Conservation (phyloP, 805 yeast genomes). For the Barnettozyma botsteinii region DNA sequence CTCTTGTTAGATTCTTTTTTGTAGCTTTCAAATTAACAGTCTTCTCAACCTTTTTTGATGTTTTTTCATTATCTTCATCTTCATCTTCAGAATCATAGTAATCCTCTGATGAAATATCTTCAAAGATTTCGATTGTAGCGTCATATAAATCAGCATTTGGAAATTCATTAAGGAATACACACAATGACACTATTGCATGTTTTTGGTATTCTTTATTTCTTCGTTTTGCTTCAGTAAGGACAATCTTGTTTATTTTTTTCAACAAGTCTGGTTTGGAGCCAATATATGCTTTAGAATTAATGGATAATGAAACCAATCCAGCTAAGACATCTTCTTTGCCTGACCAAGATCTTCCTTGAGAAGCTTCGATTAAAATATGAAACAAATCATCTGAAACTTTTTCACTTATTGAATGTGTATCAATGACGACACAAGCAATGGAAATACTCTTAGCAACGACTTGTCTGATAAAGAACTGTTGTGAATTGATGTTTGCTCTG, state of each 20-base stretch:
- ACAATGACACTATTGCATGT: constrained; percentile 47
- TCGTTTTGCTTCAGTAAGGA: constrained; percentile 57
- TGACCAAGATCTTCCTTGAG: constrained; percentile 76
- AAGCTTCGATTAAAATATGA: constrained; percentile 49
- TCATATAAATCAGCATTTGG: constrained; percentile 28
- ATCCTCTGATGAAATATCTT: constrained; percentile 32
- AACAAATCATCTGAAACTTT: constrained; percentile 35
- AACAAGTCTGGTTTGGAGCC: constrained; percentile 27
- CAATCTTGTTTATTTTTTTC: constrained; percentile 36
- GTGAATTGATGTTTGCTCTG: constrained; percentile 45
- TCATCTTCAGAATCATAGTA: constrained; percentile 36
- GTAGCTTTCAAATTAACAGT: constrained; percentile 35
- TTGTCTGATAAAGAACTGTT: constrained; percentile 58
- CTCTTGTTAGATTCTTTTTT: constrained; percentile 39
- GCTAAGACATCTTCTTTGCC: constrained; percentile 78
- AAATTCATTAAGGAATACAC: constrained; percentile 40
- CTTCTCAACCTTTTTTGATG: constrained; percentile 16
- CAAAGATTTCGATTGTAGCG: constrained; percentile 29
- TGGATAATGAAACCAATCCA: constrained; percentile 57
- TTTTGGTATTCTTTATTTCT: constrained; percentile 60
- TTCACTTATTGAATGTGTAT: constrained; percentile 21
- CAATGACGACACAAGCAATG: constrained; percentile 45
- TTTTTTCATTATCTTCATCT: constrained; percentile 33
- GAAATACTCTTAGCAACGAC: constrained; percentile 65
- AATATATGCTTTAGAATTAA: constrained; percentile 38